phyloP scores from a whole-genome alignment of 2,329 filamentous ascomycete genomes.

The Catunica adiposa region DNA sequence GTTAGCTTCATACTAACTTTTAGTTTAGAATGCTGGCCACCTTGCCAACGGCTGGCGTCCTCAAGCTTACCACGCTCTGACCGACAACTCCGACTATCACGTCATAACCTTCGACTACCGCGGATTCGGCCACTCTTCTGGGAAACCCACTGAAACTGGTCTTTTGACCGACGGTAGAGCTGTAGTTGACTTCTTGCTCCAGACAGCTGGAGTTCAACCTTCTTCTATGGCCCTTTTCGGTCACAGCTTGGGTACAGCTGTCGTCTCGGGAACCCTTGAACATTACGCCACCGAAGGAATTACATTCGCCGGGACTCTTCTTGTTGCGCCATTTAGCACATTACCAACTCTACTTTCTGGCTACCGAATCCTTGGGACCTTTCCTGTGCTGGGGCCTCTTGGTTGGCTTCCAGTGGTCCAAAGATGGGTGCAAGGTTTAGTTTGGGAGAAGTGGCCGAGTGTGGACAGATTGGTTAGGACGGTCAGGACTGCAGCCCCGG shows the following conservation, averaged over 20 bases:
- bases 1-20: conserved; percentile 20
- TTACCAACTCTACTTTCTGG: conserved; percentile 56
- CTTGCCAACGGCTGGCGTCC: conserved; percentile 64
- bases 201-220: conserved; percentile 45
- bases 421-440: conserved; percentile 33
- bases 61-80: conserved; percentile 59
- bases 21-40: conserved; percentile 60
- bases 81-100: conserved; percentile 58
- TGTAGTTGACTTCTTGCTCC: conserved; percentile 55
- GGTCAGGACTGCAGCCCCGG: conserved; percentile 32
- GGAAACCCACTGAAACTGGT: conserved; percentile 64
- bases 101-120: conserved; percentile 84
- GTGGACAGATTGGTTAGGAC: conserved; percentile 45
- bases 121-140: conserved; percentile 68
- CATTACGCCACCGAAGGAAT: conserved; percentile 43
- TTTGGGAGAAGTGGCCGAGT: conserved; percentile 73
- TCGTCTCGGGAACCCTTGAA: conserved; percentile 58
- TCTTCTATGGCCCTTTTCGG: conserved; percentile 65
- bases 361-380: conserved; percentile 61
- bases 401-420: conserved; percentile 19
- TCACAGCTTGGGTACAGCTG: conserved; percentile 77
- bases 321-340: conserved; percentile 65
- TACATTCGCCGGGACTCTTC: conserved; percentile 63
- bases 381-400: conserved; percentile 68
- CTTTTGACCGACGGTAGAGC: conserved; percentile 64